Conservation (phyloP, 148 eudicot genomes). For the Amaranthus palmeri region DNA sequence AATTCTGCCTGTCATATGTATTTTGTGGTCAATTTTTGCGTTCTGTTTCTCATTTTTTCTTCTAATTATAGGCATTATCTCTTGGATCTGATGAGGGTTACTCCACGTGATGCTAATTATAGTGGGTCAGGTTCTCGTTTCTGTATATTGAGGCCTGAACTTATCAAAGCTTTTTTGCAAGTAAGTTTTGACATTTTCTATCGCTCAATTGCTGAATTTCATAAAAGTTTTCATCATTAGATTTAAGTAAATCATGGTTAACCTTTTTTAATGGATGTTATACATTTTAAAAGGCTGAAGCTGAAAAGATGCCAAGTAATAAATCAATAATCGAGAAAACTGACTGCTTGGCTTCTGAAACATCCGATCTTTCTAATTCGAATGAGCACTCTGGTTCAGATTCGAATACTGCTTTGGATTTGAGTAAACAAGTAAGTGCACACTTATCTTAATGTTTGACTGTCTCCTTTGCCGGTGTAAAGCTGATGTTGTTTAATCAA, state of each 20-base stretch:
- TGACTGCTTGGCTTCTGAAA: conserved; percentile 35
- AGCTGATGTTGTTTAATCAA: neutral
- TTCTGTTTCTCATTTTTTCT: neutral
- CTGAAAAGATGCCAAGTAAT: conserved; percentile 35
- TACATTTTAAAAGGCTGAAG: conserved; percentile 51
- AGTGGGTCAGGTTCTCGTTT: conserved; percentile 85
- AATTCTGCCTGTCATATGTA: neutral
- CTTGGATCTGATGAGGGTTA: conserved; percentile 97
- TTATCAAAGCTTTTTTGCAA: conserved; percentile 76
- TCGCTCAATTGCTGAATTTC: no score
- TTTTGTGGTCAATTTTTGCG: neutral
- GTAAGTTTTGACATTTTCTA: conserved; percentile 31
- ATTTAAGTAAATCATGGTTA: neutral
- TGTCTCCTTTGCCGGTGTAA: neutral
- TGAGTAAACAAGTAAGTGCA: conserved; percentile 36
- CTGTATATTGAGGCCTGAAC: conserved; percentile 92
- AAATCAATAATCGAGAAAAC: conserved; percentile 28
- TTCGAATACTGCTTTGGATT: conserved; percentile 26
- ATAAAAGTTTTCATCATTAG: neutral
- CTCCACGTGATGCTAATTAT: conserved; percentile 99
- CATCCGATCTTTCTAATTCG: conserved; percentile 31
- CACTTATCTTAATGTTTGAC: neutral
- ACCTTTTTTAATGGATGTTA: conserved; percentile 1
- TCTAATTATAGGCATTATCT: conserved; percentile 78
- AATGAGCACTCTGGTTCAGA: conserved; percentile 26